Base-by-base conservation (phyloP, 768 basidiomycete genomes). In the Leucocoprinus leucothites region DNA sequence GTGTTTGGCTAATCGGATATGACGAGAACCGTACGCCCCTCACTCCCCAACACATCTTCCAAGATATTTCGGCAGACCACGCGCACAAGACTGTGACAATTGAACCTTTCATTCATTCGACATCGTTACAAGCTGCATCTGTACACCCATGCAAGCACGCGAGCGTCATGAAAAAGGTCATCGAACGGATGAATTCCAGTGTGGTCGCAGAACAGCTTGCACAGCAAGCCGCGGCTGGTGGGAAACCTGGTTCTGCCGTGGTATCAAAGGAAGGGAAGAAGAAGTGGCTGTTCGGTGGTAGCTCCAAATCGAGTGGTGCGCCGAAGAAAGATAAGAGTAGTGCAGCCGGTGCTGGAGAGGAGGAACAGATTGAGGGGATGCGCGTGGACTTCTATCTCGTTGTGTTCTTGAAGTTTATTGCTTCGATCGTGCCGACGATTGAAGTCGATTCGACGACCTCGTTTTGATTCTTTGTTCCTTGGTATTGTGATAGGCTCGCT, bases 111-210 rank as follows among this genome's bases (percentile, higher is more conserved):
- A 94, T 95, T n/a, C 94, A 98, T 71, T 90, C 89, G 0, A 74
- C 82, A 1, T 84, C 87, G 9, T 79, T 95, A 44, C 87, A 92
- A 66, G 86, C 88, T 1, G 97, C 95, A 0, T 94, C 90, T 0
- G 96, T 99, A 9, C 96, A 99, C 69, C 96, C 96, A 1, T 99
- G 96, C 82, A 98, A 97, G 67, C 96, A 99, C 69, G 91, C 94
- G 1, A 92, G 87, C 69, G 97, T 99, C 56, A 99, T 99, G 97
- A 98, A 97, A 82, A 98, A 98, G 69, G 93, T 98, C 58, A 98
- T 98, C 66, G 96, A 98, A 70, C 83, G 96, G 55, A 98, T 98
- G 94, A 97, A 98, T 71, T 84, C 82, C 61, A 85, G 85, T 58
- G 88, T 94, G 24, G 80, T 89, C 52, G 91, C 87, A 57, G 86